Conservation (phyloP, 306 rosid genomes). For the Medicago lupulina region DNA sequence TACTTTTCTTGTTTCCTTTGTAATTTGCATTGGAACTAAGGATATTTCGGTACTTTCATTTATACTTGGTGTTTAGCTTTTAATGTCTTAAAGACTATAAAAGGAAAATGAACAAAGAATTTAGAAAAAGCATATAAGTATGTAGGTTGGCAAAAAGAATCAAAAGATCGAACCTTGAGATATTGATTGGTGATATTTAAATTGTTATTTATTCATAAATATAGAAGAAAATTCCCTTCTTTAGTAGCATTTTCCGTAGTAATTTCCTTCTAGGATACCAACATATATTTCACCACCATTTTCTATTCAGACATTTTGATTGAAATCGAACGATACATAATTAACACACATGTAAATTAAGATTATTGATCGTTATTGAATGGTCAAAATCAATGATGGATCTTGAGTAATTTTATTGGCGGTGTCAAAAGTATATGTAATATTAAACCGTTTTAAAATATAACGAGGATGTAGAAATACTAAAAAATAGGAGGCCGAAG, state of each 20-base stretch:
- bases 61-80: background rate
- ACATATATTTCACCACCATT: background rate
- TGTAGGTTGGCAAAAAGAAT: slow-evolving; percentile 33
- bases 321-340: too few species aligned
- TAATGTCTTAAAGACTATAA: slow-evolving; percentile 13
- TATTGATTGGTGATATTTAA: slow-evolving; percentile 9
- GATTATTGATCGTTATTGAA: too few species aligned
- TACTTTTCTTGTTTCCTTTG: background rate
- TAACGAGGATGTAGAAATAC: too few species aligned
- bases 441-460: too few species aligned
- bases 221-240: background rate
- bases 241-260: background rate
- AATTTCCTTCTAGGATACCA: background rate
- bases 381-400: too few species aligned
- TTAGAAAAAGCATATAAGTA: slow-evolving; percentile 36
- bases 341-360: too few species aligned
- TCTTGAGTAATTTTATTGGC: too few species aligned
- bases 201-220: background rate
- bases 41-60: slow-evolving; percentile 23
- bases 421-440: too few species aligned
- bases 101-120: slow-evolving; percentile 37
- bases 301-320: too few species aligned
- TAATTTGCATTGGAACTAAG: slow-evolving; percentile 4
- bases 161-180: slow-evolving; percentile 3
- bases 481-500: too few species aligned